These are phyloP conservation scores for Blastobotrys terrestris DNA, from an alignment of 805 yeast species.

Conservation along the genomic window DNA sequence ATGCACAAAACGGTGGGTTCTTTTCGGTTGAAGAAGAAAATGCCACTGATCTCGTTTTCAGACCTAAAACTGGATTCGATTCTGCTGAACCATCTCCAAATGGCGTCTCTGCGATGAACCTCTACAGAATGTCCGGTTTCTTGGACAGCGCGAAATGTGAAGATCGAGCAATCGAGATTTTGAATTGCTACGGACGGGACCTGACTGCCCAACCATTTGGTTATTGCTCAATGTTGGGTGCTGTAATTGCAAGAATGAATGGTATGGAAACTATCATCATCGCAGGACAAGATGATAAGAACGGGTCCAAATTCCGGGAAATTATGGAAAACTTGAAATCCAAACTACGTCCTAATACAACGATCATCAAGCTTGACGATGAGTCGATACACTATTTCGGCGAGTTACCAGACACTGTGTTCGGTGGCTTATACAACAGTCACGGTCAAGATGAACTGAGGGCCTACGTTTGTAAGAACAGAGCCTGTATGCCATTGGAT, in stretches of 20 bases:
- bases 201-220: constrained; percentile 24
- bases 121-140: constrained; percentile 22
- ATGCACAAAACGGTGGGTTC: constrained; percentile 29
- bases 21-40: constrained; percentile 21
- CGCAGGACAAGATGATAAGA: constrained; percentile 13
- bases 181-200: constrained; percentile 20
- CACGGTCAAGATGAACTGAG: constrained; percentile 5
- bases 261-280: constrained; percentile 16
- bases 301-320: neutral
- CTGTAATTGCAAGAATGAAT: constrained; percentile 10
- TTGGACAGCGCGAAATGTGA: constrained; percentile 11
- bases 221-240: constrained; percentile 19
- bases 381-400: constrained; percentile 14
- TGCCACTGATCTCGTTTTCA: constrained; percentile 24
- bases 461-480: constrained; percentile 12
- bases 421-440: constrained; percentile 10
- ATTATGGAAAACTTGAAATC: constrained; percentile 3
- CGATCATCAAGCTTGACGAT: constrained; percentile 15
- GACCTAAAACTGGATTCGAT: constrained; percentile 34
- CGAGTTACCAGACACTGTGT: constrained; percentile 5
- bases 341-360: constrained; percentile 8
- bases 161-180: constrained; percentile 10
- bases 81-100: constrained; percentile 35
- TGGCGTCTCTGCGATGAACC: constrained; percentile 30
- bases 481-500: constrained; percentile 11